Base-by-base conservation (phyloP, 768 basidiomycete genomes). In the Daedaleopsis nitida region DNA sequence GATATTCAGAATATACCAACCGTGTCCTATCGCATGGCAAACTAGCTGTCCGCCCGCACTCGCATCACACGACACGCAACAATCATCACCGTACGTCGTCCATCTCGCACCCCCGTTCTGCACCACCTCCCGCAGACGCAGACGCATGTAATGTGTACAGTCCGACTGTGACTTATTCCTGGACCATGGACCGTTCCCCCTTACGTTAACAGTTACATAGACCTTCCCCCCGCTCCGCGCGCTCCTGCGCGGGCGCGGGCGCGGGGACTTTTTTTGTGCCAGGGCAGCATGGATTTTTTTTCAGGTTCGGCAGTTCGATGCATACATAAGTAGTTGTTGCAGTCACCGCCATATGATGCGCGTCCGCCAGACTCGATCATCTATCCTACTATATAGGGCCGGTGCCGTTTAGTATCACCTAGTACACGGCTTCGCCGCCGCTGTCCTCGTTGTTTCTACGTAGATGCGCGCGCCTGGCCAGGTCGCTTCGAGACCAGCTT, bases 1-100 rank as follows among this genome's bases (percentile, higher is more conserved):
- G 55, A 57, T 52, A 44, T 17, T 51, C 60, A 57, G 55, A 62
- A 62, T 62, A 62, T 62, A 62, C 60, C 60, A 43, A 62, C 60
- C 60, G 60, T 53, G 60, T 62, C 49, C 37, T 48, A 45, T 51
- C 47, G 21, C 11, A 23, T 23, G 48, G 60, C 56, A 43, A 62
- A 53, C 51, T 62, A 62, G 60, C 44, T 19, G 55, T n/a, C 43
- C 55, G 53, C 49, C 42, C 52, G 39, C 45, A 23, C 38, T 5
- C 59, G 47, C 35, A 56, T 32, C 42, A 32, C 52, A 54, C 38
- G 39, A 14, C 24, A 35, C 42, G 8, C 13, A 17, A 14, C 12
- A 21, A 17, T 47, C 47, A 45, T 57, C 45, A 19, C 45, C 50
- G 42, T 34, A 45, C 27, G 27, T 32, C 27, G 27, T n/a, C n/a